Evolutionary conservation across 148 eudicot species (phyloP), one percentile per base, ranked within the genome.

Genomic region (Beta vulgaris): DNA sequence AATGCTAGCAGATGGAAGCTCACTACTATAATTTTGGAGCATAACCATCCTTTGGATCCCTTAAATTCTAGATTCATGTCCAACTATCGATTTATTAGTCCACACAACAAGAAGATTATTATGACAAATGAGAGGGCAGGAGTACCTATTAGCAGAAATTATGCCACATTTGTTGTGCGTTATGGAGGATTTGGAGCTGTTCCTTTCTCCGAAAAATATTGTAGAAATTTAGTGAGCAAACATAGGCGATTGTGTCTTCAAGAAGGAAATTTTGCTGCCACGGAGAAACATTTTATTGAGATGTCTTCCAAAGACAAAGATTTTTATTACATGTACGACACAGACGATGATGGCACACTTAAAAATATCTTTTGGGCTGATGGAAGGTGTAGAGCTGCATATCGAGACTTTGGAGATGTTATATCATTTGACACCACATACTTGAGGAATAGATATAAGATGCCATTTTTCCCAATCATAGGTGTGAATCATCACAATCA

Each of bases 331-430:
- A 46, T 46, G 51, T 46, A 46, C 16, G 51, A 46, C n/a, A n/a
- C n/a, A n/a, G n/a, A n/a, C n/a, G n/a, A n/a, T n/a, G n/a, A 2
- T 13, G 16, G 51, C 16, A 46, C 16, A 8, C 51, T 46, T 7
- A 46, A 46, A 18, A 51, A 51, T 51, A 51, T 51, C 1, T 18
- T 51, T 51, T 51, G 55, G 55, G 55, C 23, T 51, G 55, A 51
- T 51, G 55, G 55, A 51, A 51, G 55, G 55, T 51, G 55, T 51
- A 51, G n/a, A 51, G 55, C 55, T 51, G 55, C 55, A 16, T 51
- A 51, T 16, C 55, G 55, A 51, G 55, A 46, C 53, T 46, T 46
- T 46, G 53, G 53, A 46, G 53, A 19, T 51, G 55, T 51, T 51
- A 7, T 51, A 18, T 51, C 55, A 51, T 18, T 51, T 51, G 55